phyloP scores from a whole-genome alignment of 1,139 yeast species.

The Pichia sp. region DNA sequence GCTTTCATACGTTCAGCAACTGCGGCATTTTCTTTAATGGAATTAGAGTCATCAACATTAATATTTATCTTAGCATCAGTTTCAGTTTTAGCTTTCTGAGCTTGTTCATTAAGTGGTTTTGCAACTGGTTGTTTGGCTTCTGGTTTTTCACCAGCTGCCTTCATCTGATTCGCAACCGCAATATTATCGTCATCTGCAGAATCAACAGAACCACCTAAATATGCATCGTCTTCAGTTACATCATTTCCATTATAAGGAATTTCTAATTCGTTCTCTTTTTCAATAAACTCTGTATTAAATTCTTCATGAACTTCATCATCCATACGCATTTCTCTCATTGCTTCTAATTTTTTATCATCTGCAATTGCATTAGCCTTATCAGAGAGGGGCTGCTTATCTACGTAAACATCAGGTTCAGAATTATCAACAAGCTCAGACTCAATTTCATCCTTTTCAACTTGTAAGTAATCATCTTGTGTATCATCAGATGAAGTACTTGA shows the following conservation, averaged over 20 bases:
- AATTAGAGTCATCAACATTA: slow-evolving; percentile 13
- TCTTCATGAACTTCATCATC: slow-evolving; percentile 6
- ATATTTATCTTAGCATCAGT: slow-evolving; percentile 1
- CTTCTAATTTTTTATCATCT: slow-evolving; percentile 5
- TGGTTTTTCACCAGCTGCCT: slow-evolving; percentile 22
- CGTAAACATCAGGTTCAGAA: background rate
- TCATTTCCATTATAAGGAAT: background rate
- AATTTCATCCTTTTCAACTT: background rate
- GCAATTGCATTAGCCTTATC: slow-evolving; percentile 2
- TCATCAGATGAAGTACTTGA: no score
- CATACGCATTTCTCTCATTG: slow-evolving; percentile 5
- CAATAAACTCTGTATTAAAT: background rate
- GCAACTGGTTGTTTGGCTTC: slow-evolving; percentile 24
- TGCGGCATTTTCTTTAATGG: slow-evolving; percentile 12
- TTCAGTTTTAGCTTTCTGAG: slow-evolving; percentile 8
- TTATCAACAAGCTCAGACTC: no score
- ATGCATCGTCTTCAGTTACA: slow-evolving; percentile 7
- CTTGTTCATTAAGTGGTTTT: slow-evolving; percentile 24
- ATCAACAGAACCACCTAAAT: no score
- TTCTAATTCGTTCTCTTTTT: slow-evolving; percentile 1
- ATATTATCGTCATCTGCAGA: slow-evolving; percentile 20
- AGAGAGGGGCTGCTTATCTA: background rate
- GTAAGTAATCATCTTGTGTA: no score
- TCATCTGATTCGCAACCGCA: slow-evolving; percentile 22
- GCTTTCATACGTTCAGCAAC: slow-evolving; percentile 24